Evolutionary conservation across 768 basidiomycete species (phyloP).

Genomic region (Hygrocybe punicea): DNA sequence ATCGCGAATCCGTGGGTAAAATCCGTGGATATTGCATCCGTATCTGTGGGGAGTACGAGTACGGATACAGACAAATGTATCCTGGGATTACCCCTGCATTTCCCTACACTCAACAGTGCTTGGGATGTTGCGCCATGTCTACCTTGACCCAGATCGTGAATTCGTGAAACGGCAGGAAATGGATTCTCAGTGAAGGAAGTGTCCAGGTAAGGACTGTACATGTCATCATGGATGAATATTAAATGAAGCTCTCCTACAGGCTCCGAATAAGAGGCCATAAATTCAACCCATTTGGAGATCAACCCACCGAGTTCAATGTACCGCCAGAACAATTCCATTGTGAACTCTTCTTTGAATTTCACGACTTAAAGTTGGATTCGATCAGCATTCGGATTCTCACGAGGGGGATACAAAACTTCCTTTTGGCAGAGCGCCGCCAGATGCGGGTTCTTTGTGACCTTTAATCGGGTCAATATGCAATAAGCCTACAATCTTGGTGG

Average conservation of each 20-base stretch:
- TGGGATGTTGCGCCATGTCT: constrained; percentile 63
- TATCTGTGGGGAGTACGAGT: too few relatives aligned
- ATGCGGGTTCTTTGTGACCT: constrained; percentile 68
- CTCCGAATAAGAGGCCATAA: constrained; percentile 1
- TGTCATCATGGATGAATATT: constrained; percentile 73
- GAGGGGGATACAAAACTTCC: constrained; percentile 57
- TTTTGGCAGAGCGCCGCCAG: constrained; percentile 83
- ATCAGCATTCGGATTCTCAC: constrained; percentile 58
- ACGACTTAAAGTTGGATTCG: constrained; percentile 74
- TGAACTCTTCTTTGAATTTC: constrained; percentile 77
- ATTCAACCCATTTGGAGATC: background rate
- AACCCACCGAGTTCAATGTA: constrained; percentile 84
- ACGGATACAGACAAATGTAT: too few relatives aligned
- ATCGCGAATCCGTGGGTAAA: too few relatives aligned
- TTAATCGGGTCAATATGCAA: background rate
- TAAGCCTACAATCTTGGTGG: background rate
- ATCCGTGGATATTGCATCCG: too few relatives aligned
- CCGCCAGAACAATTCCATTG: constrained; percentile 87
- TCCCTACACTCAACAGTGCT: constrained; percentile 60
- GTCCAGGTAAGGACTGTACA: constrained; percentile 62
- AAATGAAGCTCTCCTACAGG: constrained; percentile 69
- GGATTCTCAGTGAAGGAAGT: constrained; percentile 62
- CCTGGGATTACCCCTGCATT: too few relatives aligned
- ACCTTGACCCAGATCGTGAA: constrained; percentile 75
- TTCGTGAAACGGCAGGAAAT: constrained; percentile 72